Evolutionary conservation across 805 yeast genomes (phyloP), one percentile per base, ranked within the genome.

Genomic region (Kodamaea leandrae): DNA sequence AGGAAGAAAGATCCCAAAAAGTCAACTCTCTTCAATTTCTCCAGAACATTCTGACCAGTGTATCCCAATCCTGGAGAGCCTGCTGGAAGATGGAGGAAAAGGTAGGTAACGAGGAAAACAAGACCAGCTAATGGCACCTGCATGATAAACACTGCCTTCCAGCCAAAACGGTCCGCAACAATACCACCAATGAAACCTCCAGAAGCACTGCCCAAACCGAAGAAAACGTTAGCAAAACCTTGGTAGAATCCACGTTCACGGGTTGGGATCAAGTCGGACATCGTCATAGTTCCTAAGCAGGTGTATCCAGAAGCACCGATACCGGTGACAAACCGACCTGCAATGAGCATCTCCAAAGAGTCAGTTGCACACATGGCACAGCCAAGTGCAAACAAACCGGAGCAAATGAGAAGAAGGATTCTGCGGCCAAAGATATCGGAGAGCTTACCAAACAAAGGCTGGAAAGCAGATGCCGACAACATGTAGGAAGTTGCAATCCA

Each of bases 221-320:
- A 89, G 30, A 78, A 79, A 14, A 88, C 68, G 57, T 88, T 88
- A 25, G 84, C 84, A 38, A 85, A 58, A 0, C 96, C 96, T 57
- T 89, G 96, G 59, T 78, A 86, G 21, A 86, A 60, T 1, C 95
- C 96, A 44, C 96, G 71, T 30, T 82, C 78, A 41, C 93, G 71
- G 46, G 84, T 72, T 2, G 93, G 81, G 19, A 89, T 82, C 35
- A 86, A 66, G 60, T 88, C 96, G 19, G 86, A 78, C 51, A 83
- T 74, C 2, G 89, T 74, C 43, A 88, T 83, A 5, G 95, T 82
- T 13, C 86, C 76, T 50, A 87, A 65, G 0, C 90, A 74, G 37
- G 82, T 78, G 54, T 88, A 76, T 1, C 96, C 96, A 4, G 95
- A 93, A n/a, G 95, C 96, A 9, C 96, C 96, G 42, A 85, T 74